phyloP scores from a whole-genome alignment of 495 filamentous ascomycete species.

The Penicillium atrosanguineum region DNA sequence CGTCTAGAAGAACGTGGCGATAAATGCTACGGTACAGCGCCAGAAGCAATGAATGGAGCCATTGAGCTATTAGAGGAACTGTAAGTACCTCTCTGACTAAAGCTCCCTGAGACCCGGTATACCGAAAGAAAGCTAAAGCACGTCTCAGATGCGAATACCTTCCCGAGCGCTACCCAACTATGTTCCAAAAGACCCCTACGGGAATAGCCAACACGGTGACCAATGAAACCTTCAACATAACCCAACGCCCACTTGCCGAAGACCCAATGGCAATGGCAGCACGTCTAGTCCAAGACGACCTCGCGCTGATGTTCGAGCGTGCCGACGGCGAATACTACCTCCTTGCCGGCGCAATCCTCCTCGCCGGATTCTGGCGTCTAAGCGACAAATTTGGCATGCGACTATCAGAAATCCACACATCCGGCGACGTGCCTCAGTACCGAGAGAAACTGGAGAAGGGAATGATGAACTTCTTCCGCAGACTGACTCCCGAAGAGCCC shows the following conservation, averaged over 20 bases:
- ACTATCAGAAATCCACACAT: constrained; percentile 79
- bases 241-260: constrained; percentile 64
- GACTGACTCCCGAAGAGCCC: constrained; percentile 62
- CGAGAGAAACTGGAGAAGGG: constrained; percentile 76
- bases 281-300: constrained; percentile 78
- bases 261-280: constrained; percentile 78
- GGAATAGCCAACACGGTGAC: constrained; percentile 73
- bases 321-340: constrained; percentile 82
- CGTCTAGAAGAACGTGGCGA: constrained; percentile 69
- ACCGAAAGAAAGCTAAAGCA: not conserved
- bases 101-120: not conserved
- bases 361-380: constrained; percentile 86
- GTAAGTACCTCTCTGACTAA: constrained; percentile 21
- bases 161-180: constrained; percentile 72
- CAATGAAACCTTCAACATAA: constrained; percentile 70
- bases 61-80: constrained; percentile 80
- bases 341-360: constrained; percentile 72
- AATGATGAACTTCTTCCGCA: constrained; percentile 76
- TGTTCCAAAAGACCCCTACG: constrained; percentile 62
- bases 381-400: constrained; percentile 84
- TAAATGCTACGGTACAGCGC: constrained; percentile 69
- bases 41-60: constrained; percentile 73
- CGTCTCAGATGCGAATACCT: constrained; percentile 59
- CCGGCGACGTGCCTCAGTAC: constrained; percentile 76
- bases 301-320: constrained; percentile 83